Conservation (phyloP, 192 early-diverging fungal species). For the Coemansia guatemalensis region DNA sequence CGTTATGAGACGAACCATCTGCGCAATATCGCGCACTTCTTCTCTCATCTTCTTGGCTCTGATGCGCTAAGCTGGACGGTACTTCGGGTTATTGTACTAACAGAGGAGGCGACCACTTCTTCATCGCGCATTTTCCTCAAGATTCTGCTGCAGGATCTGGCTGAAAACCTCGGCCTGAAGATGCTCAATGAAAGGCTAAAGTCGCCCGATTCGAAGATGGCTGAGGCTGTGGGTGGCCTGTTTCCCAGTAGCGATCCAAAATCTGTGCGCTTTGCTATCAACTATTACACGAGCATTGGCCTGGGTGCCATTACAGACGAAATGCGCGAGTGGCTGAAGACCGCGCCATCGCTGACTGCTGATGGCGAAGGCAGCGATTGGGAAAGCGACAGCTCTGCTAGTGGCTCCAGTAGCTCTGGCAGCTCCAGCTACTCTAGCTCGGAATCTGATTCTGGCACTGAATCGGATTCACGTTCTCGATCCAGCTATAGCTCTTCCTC, state of each 20-base stretch:
- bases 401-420: slow-evolving; percentile 23
- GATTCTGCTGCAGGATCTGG: slow-evolving; percentile 89
- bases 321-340: slow-evolving; percentile 82
- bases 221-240: slow-evolving; percentile 78
- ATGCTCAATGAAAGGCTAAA: slow-evolving; percentile 69
- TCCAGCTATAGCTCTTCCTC: slow-evolving; percentile 18
- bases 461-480: slow-evolving; percentile 22
- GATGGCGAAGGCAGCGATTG: slow-evolving; percentile 14
- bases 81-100: slow-evolving; percentile 75
- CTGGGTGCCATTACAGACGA: slow-evolving; percentile 92
- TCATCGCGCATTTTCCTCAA: slow-evolving; percentile 97
- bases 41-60: slow-evolving; percentile 82
- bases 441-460: slow-evolving; percentile 13
- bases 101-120: slow-evolving; percentile 94
- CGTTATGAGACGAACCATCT: slow-evolving; percentile 90
- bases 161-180: slow-evolving; percentile 78
- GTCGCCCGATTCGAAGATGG: slow-evolving; percentile 60
- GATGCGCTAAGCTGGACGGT: slow-evolving; percentile 86
- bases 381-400: slow-evolving; percentile 25
- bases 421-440: slow-evolving; percentile 13
- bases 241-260: slow-evolving; percentile 90
- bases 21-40: slow-evolving; percentile 90
- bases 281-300: slow-evolving; percentile 94
- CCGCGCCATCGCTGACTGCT: slow-evolving; percentile 34
- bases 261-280: slow-evolving; percentile 94